Evolutionary conservation across 768 basidiomycete species (phyloP), one percentile per base, ranked within the genome.

Genomic region (Auriculariales sp.): DNA sequence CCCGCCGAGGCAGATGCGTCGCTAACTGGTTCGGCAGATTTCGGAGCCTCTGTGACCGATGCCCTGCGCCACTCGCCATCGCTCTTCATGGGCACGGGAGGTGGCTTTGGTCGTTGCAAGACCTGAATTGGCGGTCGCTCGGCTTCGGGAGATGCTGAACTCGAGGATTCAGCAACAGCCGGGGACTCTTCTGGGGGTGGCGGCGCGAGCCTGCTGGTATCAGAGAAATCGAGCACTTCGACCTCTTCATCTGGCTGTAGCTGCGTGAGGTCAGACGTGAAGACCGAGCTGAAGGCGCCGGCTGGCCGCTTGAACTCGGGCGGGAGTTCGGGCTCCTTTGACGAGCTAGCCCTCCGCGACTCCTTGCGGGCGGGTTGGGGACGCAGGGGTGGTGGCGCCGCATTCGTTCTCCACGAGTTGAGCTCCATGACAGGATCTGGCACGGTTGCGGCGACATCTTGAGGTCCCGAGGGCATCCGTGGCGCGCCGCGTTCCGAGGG

Each of bases 171-270:
- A 5, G 51, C 29, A 11, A 32, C 61, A 52, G 53, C 56, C 33
- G 56, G 44, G 22, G 61, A 52, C 51, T 50, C 48, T 30, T 61
- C 61, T 12, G 59, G 9, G 12, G 24, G 28, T 17, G 39, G 47
- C 27, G 63, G 62, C 10, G 83, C 69, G 52, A 89, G 75, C 64
- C 77, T 81, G 35, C 71, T 82, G 60, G 88, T 69, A 44, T 90
- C 85, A 2, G 74, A 74, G 55, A 87, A 90, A 57, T 89, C 85
- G 5, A 90, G 75, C n/a, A 83, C 74, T 57, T 88, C 85, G 3
- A 88, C 70, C 49, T 78, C 73, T 56, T 81, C 83, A 19, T 72
- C 75, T 3, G 70, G 62, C 49, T 64, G 62, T 34, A 69, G 62
- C 27, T 47, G 47, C 15, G 66, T 65, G n/a, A 82, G 53, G 15